phyloP scores from a whole-genome alignment of 2,329 filamentous ascomycete species.

The Pseudogymnoascus verrucosus region DNA sequence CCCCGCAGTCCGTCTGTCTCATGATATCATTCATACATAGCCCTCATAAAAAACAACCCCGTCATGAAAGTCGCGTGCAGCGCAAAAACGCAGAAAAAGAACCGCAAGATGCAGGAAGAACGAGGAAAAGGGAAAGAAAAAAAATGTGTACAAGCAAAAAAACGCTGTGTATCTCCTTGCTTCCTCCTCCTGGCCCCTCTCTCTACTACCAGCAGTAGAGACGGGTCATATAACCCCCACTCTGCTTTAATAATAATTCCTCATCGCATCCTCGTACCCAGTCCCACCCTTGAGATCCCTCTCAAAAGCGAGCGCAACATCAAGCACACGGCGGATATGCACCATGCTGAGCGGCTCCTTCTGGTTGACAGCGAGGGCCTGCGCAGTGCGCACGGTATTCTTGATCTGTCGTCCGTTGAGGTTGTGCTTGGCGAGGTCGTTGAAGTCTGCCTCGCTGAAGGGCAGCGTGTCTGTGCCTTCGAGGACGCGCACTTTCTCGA shows the following conservation, averaged over 20 bases:
- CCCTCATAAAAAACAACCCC: not conserved
- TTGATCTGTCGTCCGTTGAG: slow-evolving; percentile 75
- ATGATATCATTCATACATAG: slow-evolving; percentile 3
- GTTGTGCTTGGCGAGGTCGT: slow-evolving; percentile 56
- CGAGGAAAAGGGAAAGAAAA: not conserved
- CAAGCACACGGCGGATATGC: slow-evolving; percentile 75
- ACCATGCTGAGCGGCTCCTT: slow-evolving; percentile 63
- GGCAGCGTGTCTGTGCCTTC: slow-evolving; percentile 52
- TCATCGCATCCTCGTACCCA: slow-evolving; percentile 77
- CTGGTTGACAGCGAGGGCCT: slow-evolving; percentile 73
- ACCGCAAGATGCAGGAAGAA: not conserved
- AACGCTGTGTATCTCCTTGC: not conserved
- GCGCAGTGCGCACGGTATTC: slow-evolving; percentile 75
- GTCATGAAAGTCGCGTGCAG: not conserved
- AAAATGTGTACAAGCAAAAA: not conserved
- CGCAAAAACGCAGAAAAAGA: slow-evolving; percentile 1
- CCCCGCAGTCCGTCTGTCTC: not conserved
- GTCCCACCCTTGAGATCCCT: slow-evolving; percentile 72
- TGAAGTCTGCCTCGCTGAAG: slow-evolving; percentile 61
- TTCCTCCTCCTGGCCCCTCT: not conserved
- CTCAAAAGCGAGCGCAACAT: slow-evolving; percentile 76
- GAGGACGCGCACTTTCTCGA: slow-evolving; percentile 61
- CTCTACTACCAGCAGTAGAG: not conserved
- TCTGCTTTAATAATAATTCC: slow-evolving; percentile 56
- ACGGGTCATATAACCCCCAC: not conserved